Conservation (phyloP, 805 yeast genomes). For the Brettanomyces sp. region DNA sequence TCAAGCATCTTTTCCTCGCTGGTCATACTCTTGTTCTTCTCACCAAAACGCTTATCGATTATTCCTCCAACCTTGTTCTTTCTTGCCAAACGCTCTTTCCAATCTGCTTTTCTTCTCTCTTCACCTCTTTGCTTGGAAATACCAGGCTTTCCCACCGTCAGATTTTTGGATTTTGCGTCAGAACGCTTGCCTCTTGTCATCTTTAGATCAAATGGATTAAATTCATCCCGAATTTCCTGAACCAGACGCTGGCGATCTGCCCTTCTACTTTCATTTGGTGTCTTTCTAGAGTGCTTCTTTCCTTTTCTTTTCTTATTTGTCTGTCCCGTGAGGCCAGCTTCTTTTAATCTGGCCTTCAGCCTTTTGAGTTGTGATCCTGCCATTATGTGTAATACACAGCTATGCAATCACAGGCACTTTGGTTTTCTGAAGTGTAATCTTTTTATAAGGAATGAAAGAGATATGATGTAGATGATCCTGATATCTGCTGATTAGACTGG, state of each 20-base stretch:
- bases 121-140: constrained; percentile 61
- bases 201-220: constrained; percentile 84
- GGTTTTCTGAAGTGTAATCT: neutral
- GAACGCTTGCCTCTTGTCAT: constrained; percentile 56
- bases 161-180: constrained; percentile 32
- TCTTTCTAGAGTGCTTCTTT: constrained; percentile 36
- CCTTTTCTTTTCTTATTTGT: constrained; percentile 55
- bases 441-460: too few species aligned
- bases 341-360: constrained; percentile 66
- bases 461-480: too few species aligned
- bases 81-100: constrained; percentile 51
- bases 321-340: constrained; percentile 81
- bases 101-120: constrained; percentile 49
- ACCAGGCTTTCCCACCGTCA: constrained; percentile 61
- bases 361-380: constrained; percentile 76
- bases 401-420: neutral
- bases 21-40: constrained; percentile 57
- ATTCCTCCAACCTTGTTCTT: constrained; percentile 73
- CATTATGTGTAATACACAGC: neutral
- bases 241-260: constrained; percentile 56
- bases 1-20: constrained; percentile 92
- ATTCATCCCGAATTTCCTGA: constrained; percentile 62
- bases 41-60: constrained; percentile 88
- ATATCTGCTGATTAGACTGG: too few species aligned
- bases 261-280: constrained; percentile 57